Conservation (phyloP, 805 yeast species). For the Maudiozyma bulderi region DNA sequence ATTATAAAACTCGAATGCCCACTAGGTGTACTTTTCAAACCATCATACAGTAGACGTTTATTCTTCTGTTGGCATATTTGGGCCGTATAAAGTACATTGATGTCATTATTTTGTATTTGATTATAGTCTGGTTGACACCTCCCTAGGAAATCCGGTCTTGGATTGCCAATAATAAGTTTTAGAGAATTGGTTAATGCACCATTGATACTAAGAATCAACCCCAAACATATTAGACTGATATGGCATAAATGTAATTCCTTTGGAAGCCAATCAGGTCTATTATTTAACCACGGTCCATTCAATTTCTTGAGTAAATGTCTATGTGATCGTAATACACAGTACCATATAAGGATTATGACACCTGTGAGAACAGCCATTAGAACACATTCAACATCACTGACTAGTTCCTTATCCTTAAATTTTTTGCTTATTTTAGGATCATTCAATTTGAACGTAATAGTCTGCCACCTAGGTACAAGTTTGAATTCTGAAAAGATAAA, state of each 20-base stretch:
- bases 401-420: constrained; percentile 16
- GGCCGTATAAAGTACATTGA: constrained; percentile 4
- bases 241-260: constrained; percentile 18
- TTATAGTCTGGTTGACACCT: constrained; percentile 18
- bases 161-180: constrained; percentile 19
- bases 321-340: constrained; percentile 10
- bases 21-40: constrained; percentile 26
- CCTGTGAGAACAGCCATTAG: constrained; percentile 10
- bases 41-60: constrained; percentile 17
- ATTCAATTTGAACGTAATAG: constrained; percentile 8
- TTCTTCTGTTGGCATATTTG: constrained; percentile 16
- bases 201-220: constrained; percentile 14
- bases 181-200: constrained; percentile 22
- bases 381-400: constrained; percentile 15
- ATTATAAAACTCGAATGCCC: constrained; percentile 24
- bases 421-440: constrained; percentile 13
- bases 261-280: constrained; percentile 13
- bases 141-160: constrained; percentile 25
- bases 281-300: constrained; percentile 4
- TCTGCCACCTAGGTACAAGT: constrained; percentile 11
- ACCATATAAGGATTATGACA: constrained; percentile 7
- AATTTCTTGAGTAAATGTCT: constrained; percentile 1
- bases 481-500: constrained; percentile 10
- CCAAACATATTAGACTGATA: constrained; percentile 13
- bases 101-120: constrained; percentile 1